These are phyloP conservation scores for Dianthus caryophyllus DNA, from an alignment of 148 eudicot species.

Conservation along the genomic window DNA sequence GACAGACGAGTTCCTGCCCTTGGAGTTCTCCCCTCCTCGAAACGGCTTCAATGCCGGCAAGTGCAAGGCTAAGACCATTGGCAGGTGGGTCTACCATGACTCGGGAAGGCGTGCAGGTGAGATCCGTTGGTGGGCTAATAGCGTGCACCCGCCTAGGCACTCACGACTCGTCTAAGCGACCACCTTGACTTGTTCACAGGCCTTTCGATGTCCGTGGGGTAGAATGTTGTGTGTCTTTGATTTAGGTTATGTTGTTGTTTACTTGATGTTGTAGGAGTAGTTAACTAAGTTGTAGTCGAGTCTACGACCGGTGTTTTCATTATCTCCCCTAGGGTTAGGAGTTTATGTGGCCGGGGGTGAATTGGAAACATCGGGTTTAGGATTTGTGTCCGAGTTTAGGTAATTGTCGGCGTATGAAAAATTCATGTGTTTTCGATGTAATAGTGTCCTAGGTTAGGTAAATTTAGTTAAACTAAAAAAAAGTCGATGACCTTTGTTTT, in stretches of 20 bases:
- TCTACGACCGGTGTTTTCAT: conserved; percentile 23
- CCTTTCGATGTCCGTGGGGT: too few species aligned
- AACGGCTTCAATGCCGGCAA: conserved; percentile 13
- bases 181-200: too few species aligned
- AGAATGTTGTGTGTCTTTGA: not conserved
- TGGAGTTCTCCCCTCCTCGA: conserved; percentile 23
- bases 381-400: not conserved
- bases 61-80: conserved; percentile 14
- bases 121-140: not conserved
- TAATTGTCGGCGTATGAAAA: not conserved
- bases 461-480: too few species aligned
- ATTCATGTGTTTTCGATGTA: not conserved
- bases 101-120: not conserved
- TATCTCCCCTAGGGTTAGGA: conserved; percentile 23
- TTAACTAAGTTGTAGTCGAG: not conserved
- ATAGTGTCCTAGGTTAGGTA: not conserved
- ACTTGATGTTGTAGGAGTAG: not conserved
- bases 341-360: conserved; percentile 26
- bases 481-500: conserved; percentile 22
- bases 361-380: conserved; percentile 29
- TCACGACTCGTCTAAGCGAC: not conserved
- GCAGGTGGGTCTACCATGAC: not conserved
- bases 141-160: conserved; percentile 8
- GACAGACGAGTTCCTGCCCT: conserved; percentile 11
- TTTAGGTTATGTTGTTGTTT: conserved; percentile 7